Evolutionary conservation across 306 rosid species (phyloP).

Genomic region (Vicia faba): DNA sequence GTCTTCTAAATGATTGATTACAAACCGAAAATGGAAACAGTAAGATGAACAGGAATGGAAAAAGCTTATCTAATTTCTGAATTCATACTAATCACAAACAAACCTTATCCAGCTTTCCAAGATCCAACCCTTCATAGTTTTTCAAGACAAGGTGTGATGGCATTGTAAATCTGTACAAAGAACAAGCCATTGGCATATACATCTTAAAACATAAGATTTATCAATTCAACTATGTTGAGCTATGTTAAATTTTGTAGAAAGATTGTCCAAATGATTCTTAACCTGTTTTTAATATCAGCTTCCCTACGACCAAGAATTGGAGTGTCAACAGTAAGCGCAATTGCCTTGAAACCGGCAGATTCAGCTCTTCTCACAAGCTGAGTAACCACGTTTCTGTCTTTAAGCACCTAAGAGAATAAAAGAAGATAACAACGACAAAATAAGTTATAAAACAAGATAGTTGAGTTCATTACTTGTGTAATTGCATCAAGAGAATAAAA

Average conservation of each 20-base stretch:
- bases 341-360: constrained; percentile 96
- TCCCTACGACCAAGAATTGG: constrained; percentile 96
- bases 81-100: constrained; percentile 40
- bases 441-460: too few species aligned
- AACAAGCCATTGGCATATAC: constrained; percentile 8
- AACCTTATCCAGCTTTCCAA: constrained; percentile 74
- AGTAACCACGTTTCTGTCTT: constrained; percentile 72
- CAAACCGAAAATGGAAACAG: constrained; percentile 18
- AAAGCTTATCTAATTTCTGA: constrained; percentile 19
- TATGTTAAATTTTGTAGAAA: constrained; percentile 5
- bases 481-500: too few species aligned
- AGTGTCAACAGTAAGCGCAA: constrained; percentile 92
- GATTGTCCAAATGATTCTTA: constrained; percentile 11
- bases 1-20: constrained; percentile 52
- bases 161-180: constrained; percentile 66
- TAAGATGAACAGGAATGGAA: neutral
- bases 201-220: constrained; percentile 11
- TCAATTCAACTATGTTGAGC: constrained; percentile 23
- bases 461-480: too few species aligned
- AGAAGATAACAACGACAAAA: too few species aligned
- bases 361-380: constrained; percentile 98
- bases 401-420: constrained; percentile 71
- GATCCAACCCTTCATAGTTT: constrained; percentile 77
- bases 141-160: constrained; percentile 73
- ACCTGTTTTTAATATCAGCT: constrained; percentile 98